Base-by-base conservation (phyloP, 768 basidiomycete genomes). In the Ramaria rubella region DNA sequence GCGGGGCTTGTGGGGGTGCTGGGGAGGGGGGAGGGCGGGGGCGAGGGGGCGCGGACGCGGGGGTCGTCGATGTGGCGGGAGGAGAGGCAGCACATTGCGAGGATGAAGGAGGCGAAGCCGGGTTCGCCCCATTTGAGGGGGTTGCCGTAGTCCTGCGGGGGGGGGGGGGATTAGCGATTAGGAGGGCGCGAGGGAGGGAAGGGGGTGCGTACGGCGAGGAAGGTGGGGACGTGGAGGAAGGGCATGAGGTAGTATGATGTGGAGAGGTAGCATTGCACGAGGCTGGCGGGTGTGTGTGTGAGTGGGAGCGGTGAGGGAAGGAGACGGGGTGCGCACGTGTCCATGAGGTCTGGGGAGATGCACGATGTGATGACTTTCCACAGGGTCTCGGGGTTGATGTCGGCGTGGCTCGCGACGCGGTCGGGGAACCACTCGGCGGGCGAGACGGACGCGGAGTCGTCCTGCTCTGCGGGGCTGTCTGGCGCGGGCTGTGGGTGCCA, bases 91-190 rank as follows among this genome's bases (percentile, higher is more conserved):
- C 93, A 95, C 31, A 94, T 77, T 1, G 92, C 81, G n/a, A 95
- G 90, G 59, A 95, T 90, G 67, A 94, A 94, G 9, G 92, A 85
- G 38, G 89, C 91, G 65, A 96, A 96, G 8, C 94, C 94, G 7
- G 94, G 90, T 70, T 94, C 92, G 49, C 86, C 90, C 93, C 94
- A 95, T 75, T 94, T 94, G 70, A 83, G 81, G 50, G 94, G 94
- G 61, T 93, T 90, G 40, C 90, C 90, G 67, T 96, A 96, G 70
- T 96, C 93, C 86, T 90, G 61, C 1, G 55, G 51, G 44, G 34
- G 14, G 3, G 55, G 51, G 44, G 34, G 14, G 3, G 7, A 38
- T 40, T 7, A 30, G 21, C 11, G n/a, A n/a, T 26, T 14, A 2
- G 2, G 9, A 21, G n/a, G 5, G n/a, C 40, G n/a, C 4, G n/a